Evolutionary conservation across 192 early-diverging fungal species (phyloP).

Genomic region (Coemansia umbellata): DNA sequence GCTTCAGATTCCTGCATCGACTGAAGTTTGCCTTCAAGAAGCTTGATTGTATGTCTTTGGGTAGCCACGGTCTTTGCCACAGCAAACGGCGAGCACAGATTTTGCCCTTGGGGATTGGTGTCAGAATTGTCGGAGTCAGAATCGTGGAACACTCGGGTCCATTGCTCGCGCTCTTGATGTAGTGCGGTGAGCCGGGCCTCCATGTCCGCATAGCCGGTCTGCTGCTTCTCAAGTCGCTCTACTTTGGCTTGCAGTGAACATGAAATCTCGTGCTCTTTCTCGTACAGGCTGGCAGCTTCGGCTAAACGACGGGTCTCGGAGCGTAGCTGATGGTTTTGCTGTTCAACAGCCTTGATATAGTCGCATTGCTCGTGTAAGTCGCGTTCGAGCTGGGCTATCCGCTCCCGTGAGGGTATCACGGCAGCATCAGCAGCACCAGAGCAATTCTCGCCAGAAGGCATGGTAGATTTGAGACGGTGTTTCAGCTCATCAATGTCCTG

Average conservation of each 20-base stretch:
- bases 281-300: constrained; percentile 44
- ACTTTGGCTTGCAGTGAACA: constrained; percentile 55
- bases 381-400: constrained; percentile 41
- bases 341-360: constrained; percentile 50
- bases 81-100: constrained; percentile 20
- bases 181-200: constrained; percentile 43
- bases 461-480: constrained; percentile 1
- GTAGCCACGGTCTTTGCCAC: constrained; percentile 18
- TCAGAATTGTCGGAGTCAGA: neutral
- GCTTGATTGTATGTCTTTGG: constrained; percentile 14
- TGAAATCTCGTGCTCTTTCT: constrained; percentile 42
- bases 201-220: constrained; percentile 20
- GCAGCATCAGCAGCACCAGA: neutral
- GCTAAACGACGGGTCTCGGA: constrained; percentile 46
- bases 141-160: constrained; percentile 34
- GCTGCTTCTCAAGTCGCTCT: constrained; percentile 51
- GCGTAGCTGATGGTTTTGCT: constrained; percentile 55
- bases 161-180: constrained; percentile 45
- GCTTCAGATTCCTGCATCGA: constrained; percentile 4
- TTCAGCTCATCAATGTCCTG: constrained; percentile 13
- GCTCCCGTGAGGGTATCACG: constrained; percentile 10
- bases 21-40: constrained; percentile 15
- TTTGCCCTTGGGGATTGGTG: neutral
- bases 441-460: neutral
- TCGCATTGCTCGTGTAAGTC: constrained; percentile 55